These are phyloP conservation scores for Zostera marina DNA, from an alignment of 116 monocot species.

Conservation along the genomic window DNA sequence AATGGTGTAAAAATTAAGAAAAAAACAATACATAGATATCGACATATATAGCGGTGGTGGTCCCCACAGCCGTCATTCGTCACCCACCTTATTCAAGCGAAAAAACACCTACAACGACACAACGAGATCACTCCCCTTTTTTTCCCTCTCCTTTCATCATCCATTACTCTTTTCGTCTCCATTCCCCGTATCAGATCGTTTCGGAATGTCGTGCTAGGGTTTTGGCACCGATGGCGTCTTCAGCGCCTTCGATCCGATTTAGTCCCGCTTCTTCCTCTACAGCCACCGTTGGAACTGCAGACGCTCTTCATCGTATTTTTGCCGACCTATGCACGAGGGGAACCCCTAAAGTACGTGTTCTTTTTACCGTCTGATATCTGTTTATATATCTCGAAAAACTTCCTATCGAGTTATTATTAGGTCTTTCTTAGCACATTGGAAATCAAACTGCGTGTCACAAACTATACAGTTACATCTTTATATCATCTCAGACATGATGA, in stretches of 20 bases:
- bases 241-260: constrained; percentile 5
- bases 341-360: constrained; percentile 22
- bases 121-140: neutral
- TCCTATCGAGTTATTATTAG: no score
- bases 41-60: no score
- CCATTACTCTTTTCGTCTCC: neutral
- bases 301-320: constrained; percentile 41
- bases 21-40: no score
- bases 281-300: constrained; percentile 11
- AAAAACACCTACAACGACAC: no score
- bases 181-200: neutral
- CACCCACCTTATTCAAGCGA: no score
- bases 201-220: constrained; percentile 6
- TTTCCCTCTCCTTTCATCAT: neutral
- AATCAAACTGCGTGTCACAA: no score
- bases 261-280: neutral
- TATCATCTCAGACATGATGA: no score
- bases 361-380: neutral
- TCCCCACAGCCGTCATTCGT: no score
- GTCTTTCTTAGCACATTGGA: no score
- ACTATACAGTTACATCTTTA: no score
- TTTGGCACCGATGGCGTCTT: constrained; percentile 6
- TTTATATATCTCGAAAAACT: neutral
- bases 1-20: no score
- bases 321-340: constrained; percentile 41